Evolutionary conservation across 352 stramenopile genomes (phyloP).

Genomic region (Phytophthora quininea): DNA sequence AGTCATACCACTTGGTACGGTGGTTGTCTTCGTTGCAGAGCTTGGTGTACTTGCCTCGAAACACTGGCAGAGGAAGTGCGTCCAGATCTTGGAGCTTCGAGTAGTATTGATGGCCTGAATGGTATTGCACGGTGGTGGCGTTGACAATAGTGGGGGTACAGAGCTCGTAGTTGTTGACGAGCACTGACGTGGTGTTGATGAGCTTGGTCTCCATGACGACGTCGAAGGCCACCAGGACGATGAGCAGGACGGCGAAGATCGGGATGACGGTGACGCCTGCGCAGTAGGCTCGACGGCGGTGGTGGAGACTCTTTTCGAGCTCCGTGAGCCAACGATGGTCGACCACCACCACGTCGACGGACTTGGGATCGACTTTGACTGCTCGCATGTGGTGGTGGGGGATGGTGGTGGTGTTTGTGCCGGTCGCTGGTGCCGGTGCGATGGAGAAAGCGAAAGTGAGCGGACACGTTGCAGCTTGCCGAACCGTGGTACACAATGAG

Average conservation of each 20-base stretch:
- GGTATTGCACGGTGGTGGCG: slow-evolving; percentile 9
- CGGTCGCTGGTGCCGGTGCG: neutral
- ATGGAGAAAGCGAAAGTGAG: neutral
- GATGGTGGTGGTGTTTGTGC: neutral
- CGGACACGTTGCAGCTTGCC: neutral
- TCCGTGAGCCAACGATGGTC: neutral
- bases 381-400: neutral
- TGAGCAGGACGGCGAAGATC: slow-evolving; percentile 11
- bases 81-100: slow-evolving; percentile 12
- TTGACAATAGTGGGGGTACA: slow-evolving; percentile 11
- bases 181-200: neutral
- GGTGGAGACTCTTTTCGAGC: neutral
- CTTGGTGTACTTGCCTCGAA: slow-evolving; percentile 19
- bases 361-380: slow-evolving; percentile 3
- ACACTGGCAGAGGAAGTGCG: slow-evolving; percentile 14
- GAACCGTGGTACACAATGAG: neutral
- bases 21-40: slow-evolving; percentile 20
- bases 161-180: neutral
- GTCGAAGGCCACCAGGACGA: slow-evolving; percentile 12
- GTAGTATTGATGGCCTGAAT: slow-evolving; percentile 20
- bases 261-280: slow-evolving; percentile 11
- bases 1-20: neutral
- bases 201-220: slow-evolving; percentile 12
- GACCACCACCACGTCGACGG: neutral
- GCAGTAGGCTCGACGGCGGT: slow-evolving; percentile 9